These are phyloP conservation scores for Silene conica DNA, from an alignment of 148 eudicot species.

Conservation along the genomic window DNA sequence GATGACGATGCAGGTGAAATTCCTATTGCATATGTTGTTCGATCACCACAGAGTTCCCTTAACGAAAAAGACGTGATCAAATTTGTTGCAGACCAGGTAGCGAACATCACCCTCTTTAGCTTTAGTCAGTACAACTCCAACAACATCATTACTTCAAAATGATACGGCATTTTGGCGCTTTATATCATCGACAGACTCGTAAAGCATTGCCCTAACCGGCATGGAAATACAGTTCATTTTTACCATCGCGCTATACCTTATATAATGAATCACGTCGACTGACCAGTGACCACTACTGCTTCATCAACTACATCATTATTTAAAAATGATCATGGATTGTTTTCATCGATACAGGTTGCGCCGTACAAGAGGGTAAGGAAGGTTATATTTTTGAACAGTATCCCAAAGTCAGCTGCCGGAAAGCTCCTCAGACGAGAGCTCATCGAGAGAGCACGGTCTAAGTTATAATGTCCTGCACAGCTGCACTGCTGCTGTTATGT, in stretches of 20 bases:
- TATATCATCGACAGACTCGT: too few species aligned
- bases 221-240: too few species aligned
- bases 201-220: too few species aligned
- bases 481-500: background rate
- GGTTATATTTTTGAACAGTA: conserved; percentile 39
- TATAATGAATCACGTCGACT: too few species aligned
- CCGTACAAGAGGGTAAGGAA: conserved; percentile 56
- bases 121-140: too few species aligned
- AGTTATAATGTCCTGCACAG: conserved; percentile 24
- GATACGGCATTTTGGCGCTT: too few species aligned
- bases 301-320: background rate
- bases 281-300: background rate
- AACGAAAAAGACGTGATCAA: conserved; percentile 53
- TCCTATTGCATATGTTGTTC: conserved; percentile 74
- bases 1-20: conserved; percentile 87
- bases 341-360: conserved; percentile 48
- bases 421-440: conserved; percentile 63
- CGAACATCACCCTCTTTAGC: background rate
- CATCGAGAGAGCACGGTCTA: conserved; percentile 39
- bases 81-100: conserved; percentile 76
- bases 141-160: too few species aligned
- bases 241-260: too few species aligned
- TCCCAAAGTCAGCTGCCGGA: conserved; percentile 62
- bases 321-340: background rate
- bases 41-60: conserved; percentile 55